Evolutionary conservation across 2,329 filamentous ascomycete genomes (phyloP), one percentile per base, ranked within the genome.

Genomic region (Fusarium chuoi): DNA sequence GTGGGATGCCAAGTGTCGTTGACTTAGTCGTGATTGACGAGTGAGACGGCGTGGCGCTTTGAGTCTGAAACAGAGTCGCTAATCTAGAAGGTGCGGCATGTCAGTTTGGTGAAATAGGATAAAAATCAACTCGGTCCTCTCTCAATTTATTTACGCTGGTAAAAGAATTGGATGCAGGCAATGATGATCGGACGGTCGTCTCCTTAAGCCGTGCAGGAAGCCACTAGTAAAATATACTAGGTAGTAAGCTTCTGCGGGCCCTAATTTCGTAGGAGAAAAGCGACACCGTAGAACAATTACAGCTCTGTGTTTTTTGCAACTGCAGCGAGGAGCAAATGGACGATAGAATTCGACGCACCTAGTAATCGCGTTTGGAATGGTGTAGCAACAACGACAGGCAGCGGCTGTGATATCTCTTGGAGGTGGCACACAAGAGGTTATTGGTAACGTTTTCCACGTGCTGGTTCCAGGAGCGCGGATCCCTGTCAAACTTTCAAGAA

Each of bases 371-470:
- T 38, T 66, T 61, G 28, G 30, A 57, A 41, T 57, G n/a, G 28
- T 67, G 24, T 52, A 59, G 38, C 38, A 52, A 55, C 33, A 30
- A 44, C 46, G 33, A 38, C 30, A 38, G 26, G 33, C 20, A 26
- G 55, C 42, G 45, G 41, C 51, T 62, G 39, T 33, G 39, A 57
- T 60, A 65, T 38, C 35, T 68, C 65, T 61, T 65, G 41, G 48
- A 51, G 54, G 39, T 68, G 48, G 30, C 57, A 69, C 61, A 66
- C 57, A 59, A 62, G 28, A 62, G 58, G 58, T 58, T 71, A 64
- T 66, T 62, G 64, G 75, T 73, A 76, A 74, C 66, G 64, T 41
- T 48, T 67, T 75, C 71, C 75, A 77, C 74, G 75, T 77, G 71
- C 65, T 68, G 62, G 61, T 77, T 69, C 73, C 75, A 61, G 62